These are phyloP conservation scores for Aureobasidium leucospermi DNA, from an alignment of 2,329 filamentous ascomycete species.

Conservation along the genomic window DNA sequence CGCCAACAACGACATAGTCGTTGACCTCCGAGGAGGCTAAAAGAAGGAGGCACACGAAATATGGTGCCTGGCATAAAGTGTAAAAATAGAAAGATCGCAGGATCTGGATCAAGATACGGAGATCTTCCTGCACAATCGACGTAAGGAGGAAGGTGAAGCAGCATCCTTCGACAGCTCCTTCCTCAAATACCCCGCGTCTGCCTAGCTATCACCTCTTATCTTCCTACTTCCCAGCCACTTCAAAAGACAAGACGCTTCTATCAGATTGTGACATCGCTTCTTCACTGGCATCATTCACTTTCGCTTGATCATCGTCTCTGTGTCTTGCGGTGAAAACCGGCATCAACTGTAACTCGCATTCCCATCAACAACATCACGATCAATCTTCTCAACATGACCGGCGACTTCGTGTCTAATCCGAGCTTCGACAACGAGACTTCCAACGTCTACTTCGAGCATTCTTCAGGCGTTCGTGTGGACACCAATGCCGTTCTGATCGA, in stretches of 20 bases:
- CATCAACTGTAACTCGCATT: no score
- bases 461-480: conserved; percentile 35
- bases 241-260: neutral
- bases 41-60: no score
- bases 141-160: neutral
- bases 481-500: conserved; percentile 38
- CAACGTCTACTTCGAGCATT: conserved; percentile 37
- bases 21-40: no score
- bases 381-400: neutral
- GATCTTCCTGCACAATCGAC: neutral
- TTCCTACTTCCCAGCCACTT: neutral
- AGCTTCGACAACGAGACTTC: conserved; percentile 27
- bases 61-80: no score
- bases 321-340: no score
- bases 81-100: neutral
- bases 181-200: neutral
- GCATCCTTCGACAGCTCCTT: conserved; percentile 9
- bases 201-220: neutral
- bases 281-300: no score
- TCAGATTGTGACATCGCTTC: neutral
- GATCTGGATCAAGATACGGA: neutral
- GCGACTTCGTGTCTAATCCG: neutral
- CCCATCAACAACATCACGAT: no score
- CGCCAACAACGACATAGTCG: no score
- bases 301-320: no score